phyloP scores from a whole-genome alignment of 2,329 filamentous ascomycete genomes.

The Penicillium sp. region DNA sequence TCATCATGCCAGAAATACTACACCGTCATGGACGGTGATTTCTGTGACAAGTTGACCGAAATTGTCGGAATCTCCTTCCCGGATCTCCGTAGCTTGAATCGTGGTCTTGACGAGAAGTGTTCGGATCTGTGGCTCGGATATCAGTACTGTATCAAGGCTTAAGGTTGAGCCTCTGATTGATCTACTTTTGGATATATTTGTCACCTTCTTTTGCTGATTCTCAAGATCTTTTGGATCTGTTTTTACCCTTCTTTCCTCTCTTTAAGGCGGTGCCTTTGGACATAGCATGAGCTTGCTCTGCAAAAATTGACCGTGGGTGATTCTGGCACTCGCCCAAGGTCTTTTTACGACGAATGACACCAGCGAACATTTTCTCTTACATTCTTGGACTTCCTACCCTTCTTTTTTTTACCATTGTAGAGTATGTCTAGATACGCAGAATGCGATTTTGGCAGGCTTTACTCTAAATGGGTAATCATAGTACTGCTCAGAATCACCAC shows the following conservation, averaged over 20 bases:
- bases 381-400: not conserved
- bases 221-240: too few species aligned
- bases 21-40: conserved; percentile 24
- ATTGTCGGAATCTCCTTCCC: conserved; percentile 19
- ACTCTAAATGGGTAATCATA: not conserved
- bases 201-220: too few species aligned
- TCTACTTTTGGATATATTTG: not conserved
- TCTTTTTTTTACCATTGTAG: not conserved
- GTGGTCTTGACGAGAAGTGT: conserved; percentile 28
- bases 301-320: not conserved
- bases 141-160: conserved; percentile 29
- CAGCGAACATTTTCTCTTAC: not conserved
- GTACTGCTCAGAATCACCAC: not conserved
- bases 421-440: not conserved
- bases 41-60: conserved; percentile 24
- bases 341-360: conserved; percentile 10
- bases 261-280: conserved; percentile 11
- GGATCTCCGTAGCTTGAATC: conserved; percentile 27
- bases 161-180: not conserved
- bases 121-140: conserved; percentile 33
- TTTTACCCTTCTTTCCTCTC: conserved; percentile 5
- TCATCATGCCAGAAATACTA: conserved; percentile 23
- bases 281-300: conserved; percentile 11
- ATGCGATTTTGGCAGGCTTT: not conserved
- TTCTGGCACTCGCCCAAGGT: not conserved